Evolutionary conservation across 2,329 filamentous ascomycete species (phyloP).

Genomic region (Calonectria pseudoturangicola): DNA sequence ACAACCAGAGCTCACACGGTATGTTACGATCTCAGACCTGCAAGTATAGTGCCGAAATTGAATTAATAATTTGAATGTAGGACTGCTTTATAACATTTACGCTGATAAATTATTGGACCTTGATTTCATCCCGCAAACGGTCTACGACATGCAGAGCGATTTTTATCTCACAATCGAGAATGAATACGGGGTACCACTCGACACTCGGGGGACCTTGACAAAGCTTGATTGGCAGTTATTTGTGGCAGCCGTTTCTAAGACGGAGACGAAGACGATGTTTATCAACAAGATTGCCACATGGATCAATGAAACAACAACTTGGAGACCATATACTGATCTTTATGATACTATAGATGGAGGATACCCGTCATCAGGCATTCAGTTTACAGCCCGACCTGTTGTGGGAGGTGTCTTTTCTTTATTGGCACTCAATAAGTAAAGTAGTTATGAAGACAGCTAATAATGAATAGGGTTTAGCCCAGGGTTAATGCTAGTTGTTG

Average conservation of each 20-base stretch:
- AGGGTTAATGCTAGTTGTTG: not conserved
- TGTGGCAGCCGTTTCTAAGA: slow-evolving; percentile 82
- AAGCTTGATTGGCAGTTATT: slow-evolving; percentile 94
- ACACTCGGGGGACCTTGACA: slow-evolving; percentile 87
- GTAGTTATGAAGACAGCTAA: not conserved
- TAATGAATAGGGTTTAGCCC: not conserved
- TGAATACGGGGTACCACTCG: slow-evolving; percentile 87
- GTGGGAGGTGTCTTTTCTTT: slow-evolving; percentile 88
- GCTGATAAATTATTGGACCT: slow-evolving; percentile 86
- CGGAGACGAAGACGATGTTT: slow-evolving; percentile 78
- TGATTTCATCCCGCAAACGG: slow-evolving; percentile 81
- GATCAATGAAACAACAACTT: slow-evolving; percentile 83
- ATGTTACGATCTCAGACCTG: not conserved
- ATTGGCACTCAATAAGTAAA: slow-evolving; percentile 5
- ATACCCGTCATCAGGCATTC: slow-evolving; percentile 73
- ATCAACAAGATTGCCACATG: slow-evolving; percentile 81
- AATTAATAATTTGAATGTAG: not conserved
- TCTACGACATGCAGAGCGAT: slow-evolving; percentile 85
- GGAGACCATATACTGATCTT: slow-evolving; percentile 84
- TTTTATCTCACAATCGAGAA: slow-evolving; percentile 85
- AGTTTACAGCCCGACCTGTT: slow-evolving; percentile 87
- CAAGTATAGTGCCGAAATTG: no score
- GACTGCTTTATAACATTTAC: slow-evolving; percentile 85
- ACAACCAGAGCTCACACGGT: slow-evolving; percentile 73
- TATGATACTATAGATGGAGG: slow-evolving; percentile 83